A percentile compares a stretch with the other conserved stretches of the same genome.
These are phyloP conservation scores for Aureobasidium melanogenum DNA, from an alignment of 2,329 filamentous ascomycete species.

Conservation along the genomic window DNA sequence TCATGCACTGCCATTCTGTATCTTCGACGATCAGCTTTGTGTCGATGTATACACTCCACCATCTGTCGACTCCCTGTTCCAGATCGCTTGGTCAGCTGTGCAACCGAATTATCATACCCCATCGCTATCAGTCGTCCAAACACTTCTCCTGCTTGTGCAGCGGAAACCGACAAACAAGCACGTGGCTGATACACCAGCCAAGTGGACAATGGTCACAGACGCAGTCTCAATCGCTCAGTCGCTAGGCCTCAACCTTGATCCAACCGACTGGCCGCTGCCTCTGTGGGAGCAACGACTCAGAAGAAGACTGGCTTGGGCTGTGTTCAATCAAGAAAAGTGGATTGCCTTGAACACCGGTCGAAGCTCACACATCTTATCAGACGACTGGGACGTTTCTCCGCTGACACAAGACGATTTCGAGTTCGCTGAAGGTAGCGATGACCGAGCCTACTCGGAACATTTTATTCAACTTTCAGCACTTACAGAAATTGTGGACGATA, in stretches of 20 bases:
- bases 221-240: constrained; percentile 49
- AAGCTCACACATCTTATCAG: constrained; percentile 45
- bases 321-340: constrained; percentile 60
- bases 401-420: constrained; percentile 39
- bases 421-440: constrained; percentile 16
- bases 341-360: constrained; percentile 49
- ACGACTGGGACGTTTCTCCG: constrained; percentile 47
- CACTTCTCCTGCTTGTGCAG: constrained; percentile 25
- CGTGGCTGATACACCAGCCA: constrained; percentile 26
- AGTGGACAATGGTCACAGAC: constrained; percentile 25
- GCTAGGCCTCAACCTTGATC: constrained; percentile 53
- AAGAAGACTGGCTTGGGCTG: constrained; percentile 53
- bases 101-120: constrained; percentile 24
- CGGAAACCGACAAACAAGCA: constrained; percentile 26
- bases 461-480: constrained; percentile 45
- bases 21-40: constrained; percentile 34
- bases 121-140: constrained; percentile 23
- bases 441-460: constrained; percentile 23
- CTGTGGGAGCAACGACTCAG: constrained; percentile 54
- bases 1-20: constrained; percentile 35
- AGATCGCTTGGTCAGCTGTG: constrained; percentile 24
- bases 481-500: constrained; percentile 43
- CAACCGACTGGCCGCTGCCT: constrained; percentile 53
- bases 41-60: constrained; percentile 27
- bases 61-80: constrained; percentile 25